These are phyloP conservation scores for Stagonosporopsis rhizophila DNA, from an alignment of 2,329 filamentous ascomycete genomes.

Conservation along the genomic window DNA sequence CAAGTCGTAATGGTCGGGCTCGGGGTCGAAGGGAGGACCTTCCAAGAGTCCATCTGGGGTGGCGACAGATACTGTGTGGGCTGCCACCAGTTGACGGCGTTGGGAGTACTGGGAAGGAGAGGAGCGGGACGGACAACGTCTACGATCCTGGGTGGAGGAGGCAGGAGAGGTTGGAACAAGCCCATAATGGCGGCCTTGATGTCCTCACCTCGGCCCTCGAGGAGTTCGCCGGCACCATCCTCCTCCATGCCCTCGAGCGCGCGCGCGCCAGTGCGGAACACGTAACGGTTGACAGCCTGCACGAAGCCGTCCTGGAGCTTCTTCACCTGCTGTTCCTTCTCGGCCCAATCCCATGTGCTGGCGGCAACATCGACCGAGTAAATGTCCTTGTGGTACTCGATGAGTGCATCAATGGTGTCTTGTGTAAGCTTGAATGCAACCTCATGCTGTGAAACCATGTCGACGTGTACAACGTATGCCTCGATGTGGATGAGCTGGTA, in stretches of 20 bases:
- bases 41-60: constrained; percentile 84
- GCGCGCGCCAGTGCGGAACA: constrained; percentile 86
- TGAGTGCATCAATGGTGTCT: constrained; percentile 90
- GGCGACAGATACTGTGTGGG: constrained; percentile 69
- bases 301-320: constrained; percentile 97
- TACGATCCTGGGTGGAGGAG: constrained; percentile 86
- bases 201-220: constrained; percentile 89
- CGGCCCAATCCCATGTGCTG: constrained; percentile 91
- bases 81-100: constrained; percentile 80
- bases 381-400: constrained; percentile 95
- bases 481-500: constrained; percentile 93
- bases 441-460: constrained; percentile 97
- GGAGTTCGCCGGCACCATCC: constrained; percentile 91
- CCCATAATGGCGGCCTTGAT: constrained; percentile 86
- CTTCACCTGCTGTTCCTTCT: constrained; percentile 95
- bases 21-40: constrained; percentile 86
- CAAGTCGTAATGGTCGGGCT: constrained; percentile 73
- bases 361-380: constrained; percentile 90
- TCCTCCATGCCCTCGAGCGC: constrained; percentile 96
- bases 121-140: constrained; percentile 88
- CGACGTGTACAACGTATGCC: constrained; percentile 97
- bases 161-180: constrained; percentile 83
- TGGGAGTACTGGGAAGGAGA: constrained; percentile 82
- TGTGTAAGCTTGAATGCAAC: constrained; percentile 97
- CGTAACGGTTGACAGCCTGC: constrained; percentile 95